Conservation (phyloP, 2,329 filamentous ascomycete genomes). For the Fusarium sororula region DNA sequence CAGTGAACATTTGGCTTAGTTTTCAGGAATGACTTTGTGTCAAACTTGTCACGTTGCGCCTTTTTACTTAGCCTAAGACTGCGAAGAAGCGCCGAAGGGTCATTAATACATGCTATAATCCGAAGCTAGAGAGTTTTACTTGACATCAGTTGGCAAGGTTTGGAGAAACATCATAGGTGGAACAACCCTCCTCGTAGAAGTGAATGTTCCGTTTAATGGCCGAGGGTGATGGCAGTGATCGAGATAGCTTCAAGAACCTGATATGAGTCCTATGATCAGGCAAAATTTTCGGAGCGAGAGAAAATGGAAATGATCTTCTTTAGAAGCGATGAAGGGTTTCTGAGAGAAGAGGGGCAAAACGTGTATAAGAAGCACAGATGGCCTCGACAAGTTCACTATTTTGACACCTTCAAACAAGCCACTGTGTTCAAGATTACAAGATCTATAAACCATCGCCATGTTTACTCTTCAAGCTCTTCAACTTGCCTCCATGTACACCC, state of each 20-base stretch:
- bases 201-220: neutral
- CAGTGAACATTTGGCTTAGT: neutral
- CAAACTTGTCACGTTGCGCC: neutral
- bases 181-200: neutral
- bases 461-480: neutral
- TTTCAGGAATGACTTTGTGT: neutral
- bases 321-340: rapidly evolving
- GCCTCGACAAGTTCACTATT: too few relatives aligned
- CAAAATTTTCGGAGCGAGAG: rapidly evolving
- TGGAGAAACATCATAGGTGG: neutral
- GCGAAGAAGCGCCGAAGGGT: neutral
- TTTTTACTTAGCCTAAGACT: neutral
- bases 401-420: neutral
- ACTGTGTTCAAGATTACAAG: rapidly evolving
- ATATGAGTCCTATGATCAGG: neutral
- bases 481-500: neutral
- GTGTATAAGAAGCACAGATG: neutral
- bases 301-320: neutral
- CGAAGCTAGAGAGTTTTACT: rapidly evolving
- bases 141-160: neutral
- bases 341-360: rapidly evolving
- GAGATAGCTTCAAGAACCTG: neutral
- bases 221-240: neutral
- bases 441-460: neutral
- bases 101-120: rapidly evolving